These are phyloP conservation scores for Tillandsia leiboldiana DNA, from an alignment of 176 grass and related monocot genomes.

Conservation along the genomic window DNA sequence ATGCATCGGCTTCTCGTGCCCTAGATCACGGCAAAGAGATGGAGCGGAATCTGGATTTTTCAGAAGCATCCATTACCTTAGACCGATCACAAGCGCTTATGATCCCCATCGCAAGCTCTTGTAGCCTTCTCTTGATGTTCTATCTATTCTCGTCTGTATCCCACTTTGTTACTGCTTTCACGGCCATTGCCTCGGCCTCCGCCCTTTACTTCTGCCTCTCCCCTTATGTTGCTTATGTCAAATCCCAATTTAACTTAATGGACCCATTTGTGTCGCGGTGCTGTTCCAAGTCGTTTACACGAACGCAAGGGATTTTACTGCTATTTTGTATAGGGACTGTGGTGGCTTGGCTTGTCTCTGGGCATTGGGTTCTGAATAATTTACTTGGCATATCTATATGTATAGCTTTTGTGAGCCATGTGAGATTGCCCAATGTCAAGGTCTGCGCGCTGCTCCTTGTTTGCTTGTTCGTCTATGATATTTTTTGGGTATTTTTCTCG, in stretches of 20 bases:
- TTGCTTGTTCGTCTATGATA: constrained; percentile 87
- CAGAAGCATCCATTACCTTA: constrained; percentile 82
- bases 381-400: constrained; percentile 81
- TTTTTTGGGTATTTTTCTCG: constrained; percentile 99
- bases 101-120: constrained; percentile 82
- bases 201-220: constrained; percentile 87
- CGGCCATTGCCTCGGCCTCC: constrained; percentile 54
- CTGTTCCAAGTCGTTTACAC: constrained; percentile 75
- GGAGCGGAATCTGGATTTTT: constrained; percentile 90
- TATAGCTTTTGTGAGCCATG: constrained; percentile 93
- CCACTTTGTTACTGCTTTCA: constrained; percentile 70
- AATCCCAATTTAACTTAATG: constrained; percentile 31
- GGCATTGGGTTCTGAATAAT: constrained; percentile 94
- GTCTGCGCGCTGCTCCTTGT: constrained; percentile 74
- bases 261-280: constrained; percentile 74
- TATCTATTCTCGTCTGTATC: constrained; percentile 94
- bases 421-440: constrained; percentile 93
- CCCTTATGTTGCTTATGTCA: constrained; percentile 44
- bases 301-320: constrained; percentile 50
- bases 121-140: constrained; percentile 84
- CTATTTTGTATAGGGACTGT: constrained; percentile 49
- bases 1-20: constrained; percentile 67
- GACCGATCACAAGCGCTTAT: constrained; percentile 75
- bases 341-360: constrained; percentile 66
- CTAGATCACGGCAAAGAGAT: constrained; percentile 85